phyloP scores from a whole-genome alignment of 106 monocot species.

The Agapanthus africanus region DNA sequence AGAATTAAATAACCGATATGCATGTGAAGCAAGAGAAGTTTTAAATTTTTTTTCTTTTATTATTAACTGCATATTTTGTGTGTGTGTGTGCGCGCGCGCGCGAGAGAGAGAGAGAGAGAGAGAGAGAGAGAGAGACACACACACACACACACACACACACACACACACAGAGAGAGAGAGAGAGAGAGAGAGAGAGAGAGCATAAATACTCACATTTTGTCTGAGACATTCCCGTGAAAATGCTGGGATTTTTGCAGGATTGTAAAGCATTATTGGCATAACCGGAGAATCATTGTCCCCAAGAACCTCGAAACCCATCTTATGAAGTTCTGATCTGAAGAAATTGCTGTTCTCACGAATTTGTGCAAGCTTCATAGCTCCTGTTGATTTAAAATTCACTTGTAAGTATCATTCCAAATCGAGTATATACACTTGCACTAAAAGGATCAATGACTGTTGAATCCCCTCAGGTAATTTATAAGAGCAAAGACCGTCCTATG shows the following conservation, averaged over 20 bases:
- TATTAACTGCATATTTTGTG: too few species aligned
- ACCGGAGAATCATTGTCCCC: constrained; percentile 72
- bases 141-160: too few species aligned
- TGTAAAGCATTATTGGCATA: constrained; percentile 88
- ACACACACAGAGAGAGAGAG: too few species aligned
- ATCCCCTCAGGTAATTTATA: too few species aligned
- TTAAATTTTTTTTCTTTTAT: neutral
- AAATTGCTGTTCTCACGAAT: constrained; percentile 85
- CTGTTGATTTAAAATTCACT: constrained; percentile 12
- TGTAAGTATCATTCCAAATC: neutral
- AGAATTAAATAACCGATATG: too few species aligned
- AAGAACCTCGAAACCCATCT: constrained; percentile 83
- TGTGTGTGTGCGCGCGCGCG: too few species aligned
- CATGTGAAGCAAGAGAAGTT: neutral
- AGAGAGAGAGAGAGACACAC: too few species aligned
- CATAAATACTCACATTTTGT: constrained; percentile 41
- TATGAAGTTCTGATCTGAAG: constrained; percentile 68
- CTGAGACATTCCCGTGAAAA: constrained; percentile 73
- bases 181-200: neutral
- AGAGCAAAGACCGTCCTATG: too few species aligned
- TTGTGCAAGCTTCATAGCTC: constrained; percentile 61
- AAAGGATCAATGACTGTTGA: too few species aligned
- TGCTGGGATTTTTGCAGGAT: constrained; percentile 73
- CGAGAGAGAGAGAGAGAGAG: too few species aligned
- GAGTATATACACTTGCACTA: neutral